Base-by-base conservation (phyloP, 176 grass and related monocot species). In the Zea luxurians region DNA sequence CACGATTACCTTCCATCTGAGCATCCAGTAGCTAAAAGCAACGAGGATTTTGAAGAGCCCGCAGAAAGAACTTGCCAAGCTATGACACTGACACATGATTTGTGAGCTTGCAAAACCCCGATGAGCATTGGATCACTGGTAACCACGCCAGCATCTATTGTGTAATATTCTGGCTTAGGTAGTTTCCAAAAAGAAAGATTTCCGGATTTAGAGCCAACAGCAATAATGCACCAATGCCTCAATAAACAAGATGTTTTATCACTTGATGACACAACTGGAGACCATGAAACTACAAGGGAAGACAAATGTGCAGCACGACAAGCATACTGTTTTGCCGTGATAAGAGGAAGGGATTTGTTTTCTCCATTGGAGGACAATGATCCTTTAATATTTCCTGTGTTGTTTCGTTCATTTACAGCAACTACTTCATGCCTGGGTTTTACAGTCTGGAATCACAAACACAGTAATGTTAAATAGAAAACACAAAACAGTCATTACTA, bases 101-200 rank as follows among this genome's bases (percentile, higher is more conserved):
- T 84, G 85, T 97, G 91, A 45, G 89, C 89, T 83, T 90, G 83
- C 45, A 97, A 66, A 84, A 87, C 48, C 62, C 87, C 89, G 5
- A 92, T 73, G 38, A 97, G 79, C 65, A 85, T 70, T 55, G 71
- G 72, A 83, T 93, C 75, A 81, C 65, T 78, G 45, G 69, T 78
- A 90, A 88, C 83, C 20, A 77, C 66, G 42, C 63, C 71, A 80
- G 37, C 70, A 68, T 86, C 87, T 72, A 90, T 54, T 47, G 83
- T 90, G 82, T 94, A 97, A 43, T 78, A 81, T 76, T 94, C 70
- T 8, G 91, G 91, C 78, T 84, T 82, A 73, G 37, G 71, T 65
- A 90, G 54, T 88, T 86, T 91, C 95, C 91, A 97, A 84, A 97
- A 82, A 66, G 95, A 97, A 82, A 97, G 46, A 63, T 83, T 89